Conservation (phyloP, 2,329 filamentous ascomycete species). For the Pyricularia pennisetigena region DNA sequence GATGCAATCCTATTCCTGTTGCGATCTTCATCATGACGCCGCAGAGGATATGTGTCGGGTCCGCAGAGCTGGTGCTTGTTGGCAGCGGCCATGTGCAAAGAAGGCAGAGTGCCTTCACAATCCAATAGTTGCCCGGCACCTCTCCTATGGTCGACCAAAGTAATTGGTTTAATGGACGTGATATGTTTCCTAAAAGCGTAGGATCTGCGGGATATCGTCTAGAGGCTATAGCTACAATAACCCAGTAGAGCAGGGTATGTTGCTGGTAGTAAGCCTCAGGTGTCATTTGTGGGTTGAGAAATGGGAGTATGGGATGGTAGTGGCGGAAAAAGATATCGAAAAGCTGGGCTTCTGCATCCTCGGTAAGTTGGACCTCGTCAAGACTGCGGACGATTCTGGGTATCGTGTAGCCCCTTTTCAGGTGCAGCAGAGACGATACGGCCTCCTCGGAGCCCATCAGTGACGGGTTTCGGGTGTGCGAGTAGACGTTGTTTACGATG, state of each 20-base stretch:
- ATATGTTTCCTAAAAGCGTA: slow-evolving; percentile 55
- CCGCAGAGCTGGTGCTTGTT: slow-evolving; percentile 69
- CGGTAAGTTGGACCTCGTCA: slow-evolving; percentile 54
- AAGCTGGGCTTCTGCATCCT: slow-evolving; percentile 51
- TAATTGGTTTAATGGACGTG: slow-evolving; percentile 58
- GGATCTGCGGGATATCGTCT: slow-evolving; percentile 58
- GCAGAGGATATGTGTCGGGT: slow-evolving; percentile 72
- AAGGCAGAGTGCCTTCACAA: slow-evolving; percentile 72
- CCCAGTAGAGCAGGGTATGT: slow-evolving; percentile 78
- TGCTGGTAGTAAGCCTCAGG: slow-evolving; percentile 70
- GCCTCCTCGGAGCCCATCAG: slow-evolving; percentile 61
- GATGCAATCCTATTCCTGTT: slow-evolving; percentile 72
- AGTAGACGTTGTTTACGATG: slow-evolving; percentile 44
- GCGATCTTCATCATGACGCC: slow-evolving; percentile 83
- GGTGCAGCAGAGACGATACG: slow-evolving; percentile 54
- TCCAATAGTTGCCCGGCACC: slow-evolving; percentile 68
- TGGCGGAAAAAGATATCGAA: slow-evolving; percentile 66
- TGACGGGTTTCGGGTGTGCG: slow-evolving; percentile 49
- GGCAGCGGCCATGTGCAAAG: slow-evolving; percentile 76
- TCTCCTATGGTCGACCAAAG: slow-evolving; percentile 70
- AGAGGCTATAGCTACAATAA: slow-evolving; percentile 65
- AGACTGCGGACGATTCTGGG: slow-evolving; percentile 51
- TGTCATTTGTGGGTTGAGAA: slow-evolving; percentile 55
- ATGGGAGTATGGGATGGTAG: slow-evolving; percentile 71
- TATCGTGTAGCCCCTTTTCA: slow-evolving; percentile 55